Evolutionary conservation across 2,329 filamentous ascomycete genomes (phyloP), one percentile per base, ranked within the genome.

Genomic region (Colletotrichum sojae): DNA sequence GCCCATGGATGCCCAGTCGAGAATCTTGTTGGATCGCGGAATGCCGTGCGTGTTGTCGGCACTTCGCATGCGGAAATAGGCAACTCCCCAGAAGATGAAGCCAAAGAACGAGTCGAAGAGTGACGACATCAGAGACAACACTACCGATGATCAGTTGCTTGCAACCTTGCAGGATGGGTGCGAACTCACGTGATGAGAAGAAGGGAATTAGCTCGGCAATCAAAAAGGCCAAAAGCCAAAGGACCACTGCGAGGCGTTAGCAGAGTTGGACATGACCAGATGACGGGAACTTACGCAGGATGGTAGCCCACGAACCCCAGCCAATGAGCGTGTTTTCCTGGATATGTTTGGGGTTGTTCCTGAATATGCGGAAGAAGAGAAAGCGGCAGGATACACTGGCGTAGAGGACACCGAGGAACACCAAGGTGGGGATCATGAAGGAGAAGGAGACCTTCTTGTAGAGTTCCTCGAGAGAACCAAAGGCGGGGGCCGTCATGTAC

Each of bases 121-220:
- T 4, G 94, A 94, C n/a, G 90, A 92, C 91, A 94, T 93, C 70
- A 94, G 84, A 5, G 90, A 90, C n/a, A 90, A 80, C 2, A 91
- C 86, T 88, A 46, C 1, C 43, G 75, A 20, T 1, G 6, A 13
- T 8, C 88, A 80, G 72, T 87, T 36, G 18, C 5, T 9, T 3
- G 2, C 1, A 8, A 4, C 16, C 1, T 5, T 25, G 10, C 10
- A 4, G 9, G 1, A 25, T 13, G 18, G 2, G 12, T 9, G 18
- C 10, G n/a, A 40, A 79, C 86, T 81, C 74, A 89, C 86, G 83
- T 70, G 94, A 94, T 9, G 90, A 92, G 83, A 98, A 97, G 86
- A 97, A 97, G 0, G 94, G 94, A 75, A 98, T 97, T 53, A 97
- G 91, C 78, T 97, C 93, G 2, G 95, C 93, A 74, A 98, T 95